phyloP scores from a whole-genome alignment of 352 stramenopile genomes.

The Globisporangium cederbergense region DNA sequence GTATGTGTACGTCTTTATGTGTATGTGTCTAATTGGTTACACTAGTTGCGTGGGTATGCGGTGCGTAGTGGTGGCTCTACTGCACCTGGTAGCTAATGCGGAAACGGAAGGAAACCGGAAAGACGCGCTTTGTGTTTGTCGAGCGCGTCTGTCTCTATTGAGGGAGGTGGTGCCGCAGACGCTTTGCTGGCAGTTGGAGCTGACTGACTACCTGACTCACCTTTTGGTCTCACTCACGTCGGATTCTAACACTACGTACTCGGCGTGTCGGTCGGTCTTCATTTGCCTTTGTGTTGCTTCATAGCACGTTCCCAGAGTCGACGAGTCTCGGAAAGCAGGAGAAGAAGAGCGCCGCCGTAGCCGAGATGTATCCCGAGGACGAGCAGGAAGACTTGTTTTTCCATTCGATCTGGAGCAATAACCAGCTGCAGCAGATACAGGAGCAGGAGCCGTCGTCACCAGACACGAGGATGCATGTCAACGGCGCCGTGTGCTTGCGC shows the following conservation, averaged over 20 bases:
- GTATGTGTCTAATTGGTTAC: background rate
- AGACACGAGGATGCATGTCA: constrained; percentile 7
- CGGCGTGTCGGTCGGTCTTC: background rate
- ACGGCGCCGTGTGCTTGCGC: constrained; percentile 11
- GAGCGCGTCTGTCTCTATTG: constrained; percentile 6
- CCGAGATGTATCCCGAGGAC: background rate
- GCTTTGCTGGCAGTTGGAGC: background rate
- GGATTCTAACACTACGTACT: background rate
- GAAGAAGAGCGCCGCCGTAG: background rate
- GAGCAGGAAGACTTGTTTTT: constrained; percentile 3
- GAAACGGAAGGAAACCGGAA: constrained; percentile 1
- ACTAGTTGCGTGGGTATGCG: background rate
- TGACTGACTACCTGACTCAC: constrained; percentile 3
- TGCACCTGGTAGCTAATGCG: background rate
- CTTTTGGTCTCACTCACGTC: background rate
- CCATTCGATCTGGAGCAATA: background rate
- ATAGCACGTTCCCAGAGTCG: constrained; percentile 1
- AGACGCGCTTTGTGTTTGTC: background rate
- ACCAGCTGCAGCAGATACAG: constrained; percentile 4
- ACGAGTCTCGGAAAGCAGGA: background rate
- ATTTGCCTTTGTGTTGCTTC: background rate
- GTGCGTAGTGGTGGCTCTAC: background rate
- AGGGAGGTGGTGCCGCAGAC: background rate
- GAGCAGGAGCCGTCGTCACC: background rate
- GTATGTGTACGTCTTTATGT: background rate